Evolutionary conservation across 352 stramenopile species (phyloP).

Genomic region (Globisporangium orthogonon): DNA sequence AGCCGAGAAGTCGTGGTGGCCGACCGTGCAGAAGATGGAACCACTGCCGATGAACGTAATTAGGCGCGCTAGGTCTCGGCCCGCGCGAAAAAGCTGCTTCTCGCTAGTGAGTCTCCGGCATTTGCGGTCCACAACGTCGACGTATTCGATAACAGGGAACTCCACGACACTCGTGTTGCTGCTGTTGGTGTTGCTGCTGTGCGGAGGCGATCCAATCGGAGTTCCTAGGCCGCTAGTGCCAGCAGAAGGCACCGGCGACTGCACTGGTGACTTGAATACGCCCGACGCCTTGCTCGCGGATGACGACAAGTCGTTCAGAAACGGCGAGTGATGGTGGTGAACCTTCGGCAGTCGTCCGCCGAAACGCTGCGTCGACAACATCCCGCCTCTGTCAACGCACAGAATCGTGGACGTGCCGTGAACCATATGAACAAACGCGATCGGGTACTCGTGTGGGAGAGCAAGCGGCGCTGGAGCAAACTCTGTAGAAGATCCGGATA

Average conservation of each 20-base stretch:
- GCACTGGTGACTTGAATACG: conserved; percentile 28
- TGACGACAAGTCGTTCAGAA: conserved; percentile 35
- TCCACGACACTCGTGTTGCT: conserved; percentile 12
- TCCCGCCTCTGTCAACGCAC: conserved; percentile 62
- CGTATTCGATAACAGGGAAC: conserved; percentile 20
- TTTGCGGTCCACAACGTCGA: conserved; percentile 68
- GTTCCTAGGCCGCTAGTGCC: not conserved
- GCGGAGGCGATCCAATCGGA: conserved; percentile 3
- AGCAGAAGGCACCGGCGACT: no score
- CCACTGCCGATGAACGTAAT: conserved; percentile 52
- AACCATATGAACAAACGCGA: conserved; percentile 46
- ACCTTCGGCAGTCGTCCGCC: conserved; percentile 42
- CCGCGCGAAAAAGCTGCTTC: conserved; percentile 23
- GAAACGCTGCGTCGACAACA: conserved; percentile 68
- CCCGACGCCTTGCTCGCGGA: conserved; percentile 33
- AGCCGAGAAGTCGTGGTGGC: conserved; percentile 71
- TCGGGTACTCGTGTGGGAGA: conserved; percentile 56
- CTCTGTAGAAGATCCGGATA: not conserved
- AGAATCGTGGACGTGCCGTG: conserved; percentile 41
- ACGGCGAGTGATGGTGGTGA: conserved; percentile 28
- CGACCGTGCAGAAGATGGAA: conserved; percentile 54
- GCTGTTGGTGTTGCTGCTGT: not conserved
- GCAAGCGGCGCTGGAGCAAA: conserved; percentile 18
- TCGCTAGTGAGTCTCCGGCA: conserved; percentile 45
- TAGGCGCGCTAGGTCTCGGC: conserved; percentile 12